Base-by-base conservation (phyloP, 1,139 yeast genomes). In the Hyphopichia wangnamkhiaoensis region DNA sequence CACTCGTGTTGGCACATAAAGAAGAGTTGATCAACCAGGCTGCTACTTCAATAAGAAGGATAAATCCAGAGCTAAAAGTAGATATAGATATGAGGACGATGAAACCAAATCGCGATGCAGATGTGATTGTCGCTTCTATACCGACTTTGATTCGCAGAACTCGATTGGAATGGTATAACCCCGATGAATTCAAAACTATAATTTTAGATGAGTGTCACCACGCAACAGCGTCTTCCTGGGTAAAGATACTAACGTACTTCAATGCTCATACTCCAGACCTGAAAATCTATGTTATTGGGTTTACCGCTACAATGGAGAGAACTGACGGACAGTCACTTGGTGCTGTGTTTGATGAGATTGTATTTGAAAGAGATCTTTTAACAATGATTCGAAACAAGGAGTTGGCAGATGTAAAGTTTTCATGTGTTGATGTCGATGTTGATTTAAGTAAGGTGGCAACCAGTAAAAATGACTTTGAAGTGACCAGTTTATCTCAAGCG, bases 121-220 rank as follows among this genome's bases (percentile, higher is more conserved):
- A 88, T 52, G 80, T 91, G 7, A 68, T 88, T 0, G 80, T 91
- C 9, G 96, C 88, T 0, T 85, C 95, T 0, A 86, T 89, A 0
- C 89, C 82, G 16, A 78, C 95, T 0, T 55, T 91, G 33, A 62
- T 69, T 1, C 62, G 83, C 32, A 37, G 49, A 27, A 52, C 65
- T 0, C 63, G 97, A 35, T 59, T 88, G 14, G 61, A 62, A 2
- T 62, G 69, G 38, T 86, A 83, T 50, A 59, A 79, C 38, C 84
- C 90, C 0, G 40, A 41, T 1, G 76, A 79, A 14, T 84, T 77
- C 63, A 85, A 88, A 53, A 70, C 90, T 24, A 78, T 93, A 18
- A 82, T 91, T 17, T 71, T 91, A 1, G 98, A 91, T 59, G 98
- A 91, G 57, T 95, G 96, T 35, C 98, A 91, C 53, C 98, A 91